Evolutionary conservation across 257 asterid species (phyloP).

Genomic region (Solanum medicagineum): DNA sequence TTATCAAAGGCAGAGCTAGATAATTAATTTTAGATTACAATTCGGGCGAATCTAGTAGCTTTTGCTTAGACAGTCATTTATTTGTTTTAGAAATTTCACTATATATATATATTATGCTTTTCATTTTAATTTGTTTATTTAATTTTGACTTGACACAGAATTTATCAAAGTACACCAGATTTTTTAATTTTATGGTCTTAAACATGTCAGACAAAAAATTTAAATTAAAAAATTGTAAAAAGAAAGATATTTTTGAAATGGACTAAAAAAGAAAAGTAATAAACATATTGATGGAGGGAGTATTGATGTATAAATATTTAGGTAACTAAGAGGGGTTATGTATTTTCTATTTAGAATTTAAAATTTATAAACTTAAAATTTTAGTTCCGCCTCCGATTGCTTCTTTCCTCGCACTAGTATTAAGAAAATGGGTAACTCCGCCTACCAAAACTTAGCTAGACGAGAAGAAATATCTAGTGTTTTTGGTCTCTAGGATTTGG

Average conservation of each 20-base stretch:
- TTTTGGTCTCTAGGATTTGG: background rate
- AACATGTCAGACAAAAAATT: background rate
- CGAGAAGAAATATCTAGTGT: background rate
- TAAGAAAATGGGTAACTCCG: background rate
- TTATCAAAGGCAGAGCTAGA: too few relatives aligned
- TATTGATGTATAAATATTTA: too few relatives aligned
- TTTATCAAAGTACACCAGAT: fast-evolving
- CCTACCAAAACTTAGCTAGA: background rate
- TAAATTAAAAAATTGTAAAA: background rate
- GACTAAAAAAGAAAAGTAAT: too few relatives aligned
- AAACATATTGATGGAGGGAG: too few relatives aligned
- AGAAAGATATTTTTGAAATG: too few relatives aligned
- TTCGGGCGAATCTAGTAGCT: too few relatives aligned
- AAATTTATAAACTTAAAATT: background rate
- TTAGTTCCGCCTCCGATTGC: background rate
- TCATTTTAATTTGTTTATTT: background rate
- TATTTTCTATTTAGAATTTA: background rate
- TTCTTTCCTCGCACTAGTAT: background rate
- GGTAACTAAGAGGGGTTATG: background rate
- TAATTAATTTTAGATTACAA: too few relatives aligned
- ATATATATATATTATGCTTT: background rate
- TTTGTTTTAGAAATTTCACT: too few relatives aligned
- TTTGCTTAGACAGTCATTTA: too few relatives aligned
- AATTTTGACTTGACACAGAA: background rate
- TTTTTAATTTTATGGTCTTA: background rate